These are phyloP conservation scores for Mortierella sp. DNA, from an alignment of 371 early-diverging fungal species.

Conservation along the genomic window DNA sequence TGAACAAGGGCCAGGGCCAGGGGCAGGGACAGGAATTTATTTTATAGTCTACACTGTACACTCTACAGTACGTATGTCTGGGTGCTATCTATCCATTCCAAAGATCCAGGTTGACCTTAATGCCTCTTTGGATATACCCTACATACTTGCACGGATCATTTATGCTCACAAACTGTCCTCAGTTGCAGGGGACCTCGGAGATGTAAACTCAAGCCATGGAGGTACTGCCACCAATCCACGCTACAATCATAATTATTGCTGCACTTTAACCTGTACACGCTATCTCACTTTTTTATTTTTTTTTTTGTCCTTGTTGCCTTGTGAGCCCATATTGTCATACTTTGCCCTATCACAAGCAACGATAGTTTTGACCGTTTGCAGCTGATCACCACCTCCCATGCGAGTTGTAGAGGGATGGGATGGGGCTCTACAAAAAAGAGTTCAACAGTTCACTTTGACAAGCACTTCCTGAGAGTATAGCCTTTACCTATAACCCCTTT, in stretches of 20 bases:
- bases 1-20: no score
- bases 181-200: no score
- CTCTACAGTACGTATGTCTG: no score
- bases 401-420: background rate
- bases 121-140: no score
- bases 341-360: background rate
- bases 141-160: no score
- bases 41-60: no score
- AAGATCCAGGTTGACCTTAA: no score
- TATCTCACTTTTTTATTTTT: background rate
- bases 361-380: background rate
- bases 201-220: background rate
- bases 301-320: background rate
- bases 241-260: background rate
- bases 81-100: no score
- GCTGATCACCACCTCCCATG: background rate
- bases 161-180: no score
- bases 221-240: background rate
- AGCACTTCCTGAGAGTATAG: no score
- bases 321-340: constrained; percentile 1
- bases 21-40: no score
- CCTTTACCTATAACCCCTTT: no score
- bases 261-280: background rate
- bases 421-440: background rate
- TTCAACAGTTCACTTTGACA: constrained; percentile 4